Conservation (phyloP, 257 asterid genomes). For the Nicotiana otophora region DNA sequence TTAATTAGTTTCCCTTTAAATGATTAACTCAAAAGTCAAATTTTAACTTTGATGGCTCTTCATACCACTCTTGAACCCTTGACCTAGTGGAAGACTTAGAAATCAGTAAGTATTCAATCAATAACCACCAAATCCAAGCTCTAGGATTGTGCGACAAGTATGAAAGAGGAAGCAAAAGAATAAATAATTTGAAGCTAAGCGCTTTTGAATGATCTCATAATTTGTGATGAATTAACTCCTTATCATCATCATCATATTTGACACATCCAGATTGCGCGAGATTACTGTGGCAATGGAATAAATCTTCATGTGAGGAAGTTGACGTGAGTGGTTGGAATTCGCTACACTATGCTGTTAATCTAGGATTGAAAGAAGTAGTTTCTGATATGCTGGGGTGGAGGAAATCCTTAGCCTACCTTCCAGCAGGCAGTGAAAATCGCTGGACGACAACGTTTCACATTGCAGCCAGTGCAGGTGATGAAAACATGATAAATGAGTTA, state of each 20-base stretch:
- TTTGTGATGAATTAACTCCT: too few relatives aligned
- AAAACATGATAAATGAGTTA: not conserved
- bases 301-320: not conserved
- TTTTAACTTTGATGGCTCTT: too few relatives aligned
- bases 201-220: too few relatives aligned
- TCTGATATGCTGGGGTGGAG: not conserved
- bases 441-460: slow-evolving; percentile 7
- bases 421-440: not conserved
- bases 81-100: too few relatives aligned
- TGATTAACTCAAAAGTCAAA: too few relatives aligned
- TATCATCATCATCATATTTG: not conserved
- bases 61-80: too few relatives aligned
- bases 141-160: too few relatives aligned
- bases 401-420: not conserved
- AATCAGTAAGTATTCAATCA: too few relatives aligned
- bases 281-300: not conserved
- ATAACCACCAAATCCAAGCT: too few relatives aligned
- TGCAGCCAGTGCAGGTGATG: not conserved
- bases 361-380: not conserved
- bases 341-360: slow-evolving; percentile 11
- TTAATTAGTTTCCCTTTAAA: too few relatives aligned
- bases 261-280: not conserved
- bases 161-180: too few relatives aligned
- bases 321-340: slow-evolving; percentile 13
- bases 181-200: too few relatives aligned